phyloP scores from a whole-genome alignment of 2,329 filamentous ascomycete species.

The Neonectria sp. region DNA sequence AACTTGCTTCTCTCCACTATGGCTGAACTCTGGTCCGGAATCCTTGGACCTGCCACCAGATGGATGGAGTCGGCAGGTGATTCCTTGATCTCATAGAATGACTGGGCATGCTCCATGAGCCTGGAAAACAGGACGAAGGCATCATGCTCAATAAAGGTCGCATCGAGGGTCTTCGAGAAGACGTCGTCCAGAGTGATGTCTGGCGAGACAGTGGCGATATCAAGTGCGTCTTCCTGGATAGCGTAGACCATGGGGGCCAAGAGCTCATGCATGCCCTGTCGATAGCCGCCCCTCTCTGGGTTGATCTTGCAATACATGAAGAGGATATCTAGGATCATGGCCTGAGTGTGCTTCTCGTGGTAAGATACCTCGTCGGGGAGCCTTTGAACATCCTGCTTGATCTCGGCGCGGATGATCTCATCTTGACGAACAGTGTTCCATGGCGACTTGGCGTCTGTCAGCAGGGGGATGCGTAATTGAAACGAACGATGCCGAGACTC shows the following conservation, averaged over 20 bases:
- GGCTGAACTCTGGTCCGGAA: constrained; percentile 58
- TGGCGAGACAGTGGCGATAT: constrained; percentile 57
- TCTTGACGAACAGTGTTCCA: constrained; percentile 92
- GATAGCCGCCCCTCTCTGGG: constrained; percentile 86
- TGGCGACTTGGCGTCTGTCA: constrained; percentile 75
- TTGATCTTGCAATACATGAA: constrained; percentile 97
- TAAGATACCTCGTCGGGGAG: constrained; percentile 95
- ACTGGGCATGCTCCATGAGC: constrained; percentile 89
- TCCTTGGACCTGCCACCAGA: constrained; percentile 39
- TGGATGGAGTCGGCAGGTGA: constrained; percentile 19
- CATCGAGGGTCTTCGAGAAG: constrained; percentile 79
- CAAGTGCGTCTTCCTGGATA: constrained; percentile 84
- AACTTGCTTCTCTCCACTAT: constrained; percentile 90
- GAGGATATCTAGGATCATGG: constrained; percentile 87
- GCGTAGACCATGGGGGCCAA: constrained; percentile 91
- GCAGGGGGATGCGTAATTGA: constrained; percentile 3
- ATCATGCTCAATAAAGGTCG: constrained; percentile 87
- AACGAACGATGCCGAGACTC: constrained; percentile 38
- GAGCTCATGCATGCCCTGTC: constrained; percentile 99
- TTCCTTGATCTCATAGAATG: constrained; percentile 82
- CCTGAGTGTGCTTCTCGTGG: constrained; percentile 83
- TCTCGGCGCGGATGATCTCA: constrained; percentile 87
- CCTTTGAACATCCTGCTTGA: constrained; percentile 93
- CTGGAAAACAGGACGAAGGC: constrained; percentile 87
- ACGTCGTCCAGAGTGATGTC: constrained; percentile 61